Evolutionary conservation across 495 filamentous ascomycete species (phyloP), one percentile per base, ranked within the genome.

Genomic region (Talaromyces proteolyticus): DNA sequence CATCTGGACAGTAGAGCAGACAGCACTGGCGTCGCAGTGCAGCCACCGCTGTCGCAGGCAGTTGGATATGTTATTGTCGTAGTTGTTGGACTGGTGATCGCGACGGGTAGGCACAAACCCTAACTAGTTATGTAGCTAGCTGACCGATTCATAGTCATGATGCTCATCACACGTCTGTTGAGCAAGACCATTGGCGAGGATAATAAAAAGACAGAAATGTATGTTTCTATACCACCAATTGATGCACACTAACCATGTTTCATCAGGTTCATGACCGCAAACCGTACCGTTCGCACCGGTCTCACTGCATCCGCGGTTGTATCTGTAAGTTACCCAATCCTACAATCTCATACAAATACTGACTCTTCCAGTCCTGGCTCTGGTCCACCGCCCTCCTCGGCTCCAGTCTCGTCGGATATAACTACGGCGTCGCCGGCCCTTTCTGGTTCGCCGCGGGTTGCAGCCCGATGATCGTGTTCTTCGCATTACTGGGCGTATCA

Each of bases 391-490:
- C 66, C 1, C 44, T 69, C 1, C 57, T 69, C 0, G 62, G 62
- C 1, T 60, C 64, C 12, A 61, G 60, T 0, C 61, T 64, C 42
- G 59, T 64, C 4, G 65, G 61, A 4, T 70, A 70, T 29, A 49
- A 55, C 42, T 70, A 68, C 42, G 66, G 66, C 6, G 50, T 68
- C 0, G 56, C 65, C 6, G 65, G 65, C 0, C 63, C 66, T 0
- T 68, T 74, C 41, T 74, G 71, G 67, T 73, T 73, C 46, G 71
- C 64, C 26, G 68, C 68, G 19, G 65, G 69, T 14, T 71, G 64
- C 16, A 72, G 70, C 26, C 63, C 62, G 0, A 73, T 75, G 64
- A 74, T 75, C 47, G 60, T 72, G 17, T 62, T 75, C 38, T 77
- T 77, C 37, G 68, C 72, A 1, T 51, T 72, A 1, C 56, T 73